Evolutionary conservation across 805 yeast species (phyloP).

Genomic region (Pichia eremophila): DNA sequence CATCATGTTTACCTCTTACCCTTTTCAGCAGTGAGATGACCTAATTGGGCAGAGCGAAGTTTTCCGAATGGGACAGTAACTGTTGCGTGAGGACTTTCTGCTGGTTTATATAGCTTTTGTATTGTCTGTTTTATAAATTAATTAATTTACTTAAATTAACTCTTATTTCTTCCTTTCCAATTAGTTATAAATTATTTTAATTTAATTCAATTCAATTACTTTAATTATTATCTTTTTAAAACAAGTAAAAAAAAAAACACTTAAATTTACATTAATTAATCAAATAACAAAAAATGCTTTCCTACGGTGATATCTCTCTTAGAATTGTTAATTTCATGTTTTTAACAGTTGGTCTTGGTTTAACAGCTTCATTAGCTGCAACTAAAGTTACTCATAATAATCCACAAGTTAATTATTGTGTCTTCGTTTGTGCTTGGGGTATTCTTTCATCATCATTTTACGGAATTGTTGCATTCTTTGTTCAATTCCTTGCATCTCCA

Average conservation of each 20-base stretch:
- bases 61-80: too few species aligned
- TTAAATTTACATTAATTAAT: neutral
- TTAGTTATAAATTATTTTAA: neutral
- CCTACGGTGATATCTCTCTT: conserved; percentile 65
- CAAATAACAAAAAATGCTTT: conserved; percentile 29
- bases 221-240: too few species aligned
- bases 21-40: too few species aligned
- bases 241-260: neutral
- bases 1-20: too few species aligned
- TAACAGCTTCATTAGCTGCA: conserved; percentile 81
- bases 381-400: conserved; percentile 39
- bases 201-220: too few species aligned
- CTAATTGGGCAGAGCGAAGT: too few species aligned
- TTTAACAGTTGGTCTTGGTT: conserved; percentile 72
- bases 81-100: neutral
- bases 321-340: conserved; percentile 70
- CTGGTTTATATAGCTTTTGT: neutral
- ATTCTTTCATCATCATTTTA: conserved; percentile 71
- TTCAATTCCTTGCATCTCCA: conserved; percentile 83
- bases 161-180: neutral
- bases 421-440: conserved; percentile 85
- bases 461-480: conserved; percentile 68
- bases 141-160: too few species aligned
- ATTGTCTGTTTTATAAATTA: neutral
- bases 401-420: conserved; percentile 82